phyloP scores from a whole-genome alignment of 192 early-diverging fungal genomes.

The Podila clonocystis region DNA sequence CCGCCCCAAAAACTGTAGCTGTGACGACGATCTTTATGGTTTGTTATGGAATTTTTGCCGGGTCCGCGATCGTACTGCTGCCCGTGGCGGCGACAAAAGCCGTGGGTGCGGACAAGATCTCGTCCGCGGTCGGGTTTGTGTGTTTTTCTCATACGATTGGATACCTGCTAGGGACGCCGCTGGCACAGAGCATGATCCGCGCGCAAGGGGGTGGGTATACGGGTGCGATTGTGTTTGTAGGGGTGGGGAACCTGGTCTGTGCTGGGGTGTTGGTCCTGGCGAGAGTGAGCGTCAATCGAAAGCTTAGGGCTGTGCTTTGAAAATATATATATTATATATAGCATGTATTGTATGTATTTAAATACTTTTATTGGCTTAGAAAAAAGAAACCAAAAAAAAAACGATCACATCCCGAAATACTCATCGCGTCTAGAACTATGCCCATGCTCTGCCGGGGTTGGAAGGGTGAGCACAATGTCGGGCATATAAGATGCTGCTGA shows the following conservation, averaged over 20 bases:
- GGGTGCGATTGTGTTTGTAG: slow-evolving; percentile 21
- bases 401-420: slow-evolving; percentile 19
- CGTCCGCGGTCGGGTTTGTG: slow-evolving; percentile 29
- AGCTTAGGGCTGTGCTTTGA: not conserved
- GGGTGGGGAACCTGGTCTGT: slow-evolving; percentile 10
- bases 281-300: not conserved
- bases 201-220: not conserved
- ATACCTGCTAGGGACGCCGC: slow-evolving; percentile 21
- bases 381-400: not conserved
- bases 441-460: slow-evolving; percentile 23
- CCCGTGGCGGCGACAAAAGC: slow-evolving; percentile 17
- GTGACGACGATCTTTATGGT: slow-evolving; percentile 11
- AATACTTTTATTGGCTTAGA: too few species aligned
- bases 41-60: slow-evolving; percentile 16
- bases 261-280: not conserved
- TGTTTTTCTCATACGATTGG: slow-evolving; percentile 27
- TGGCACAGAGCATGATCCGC: slow-evolving; percentile 12
- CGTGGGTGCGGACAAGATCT: not conserved
- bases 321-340: too few species aligned
- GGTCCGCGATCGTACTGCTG: slow-evolving; percentile 19
- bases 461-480: slow-evolving; percentile 36
- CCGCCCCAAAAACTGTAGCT: not conserved
- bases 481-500: slow-evolving; percentile 11
- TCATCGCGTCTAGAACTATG: slow-evolving; percentile 3
- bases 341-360: too few species aligned